Conservation (phyloP, 1,284 basidiomycete genomes). For the Heterobasidion annosum region DNA sequence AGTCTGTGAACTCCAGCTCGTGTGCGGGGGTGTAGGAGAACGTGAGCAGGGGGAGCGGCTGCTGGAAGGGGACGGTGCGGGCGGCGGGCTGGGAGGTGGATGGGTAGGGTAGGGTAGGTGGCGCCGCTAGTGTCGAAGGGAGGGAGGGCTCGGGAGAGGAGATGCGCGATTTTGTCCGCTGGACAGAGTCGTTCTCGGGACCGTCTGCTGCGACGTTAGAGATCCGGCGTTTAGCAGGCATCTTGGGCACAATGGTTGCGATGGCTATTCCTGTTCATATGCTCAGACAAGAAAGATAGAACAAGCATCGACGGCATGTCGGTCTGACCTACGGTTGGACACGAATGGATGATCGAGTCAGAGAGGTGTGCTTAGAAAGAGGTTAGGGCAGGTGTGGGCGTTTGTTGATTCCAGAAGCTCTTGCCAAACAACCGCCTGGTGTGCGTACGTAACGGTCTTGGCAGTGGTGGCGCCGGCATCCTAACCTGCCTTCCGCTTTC, state of each 20-base stretch:
- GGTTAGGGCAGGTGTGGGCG: neutral
- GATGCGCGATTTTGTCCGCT: neutral
- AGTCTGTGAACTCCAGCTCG: constrained; percentile 52
- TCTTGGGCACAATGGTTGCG: neutral
- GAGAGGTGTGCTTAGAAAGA: too few relatives aligned
- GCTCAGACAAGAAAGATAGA: neutral
- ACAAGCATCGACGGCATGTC: too few relatives aligned
- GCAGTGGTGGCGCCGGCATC: too few relatives aligned
- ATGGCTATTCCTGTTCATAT: neutral
- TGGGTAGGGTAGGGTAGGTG: constrained; percentile 15
- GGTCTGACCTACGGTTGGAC: too few relatives aligned
- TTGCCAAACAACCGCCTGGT: constrained; percentile 1
- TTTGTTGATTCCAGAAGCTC: neutral
- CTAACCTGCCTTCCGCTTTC: too few relatives aligned
- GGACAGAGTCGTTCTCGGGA: neutral
- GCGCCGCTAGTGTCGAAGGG: neutral
- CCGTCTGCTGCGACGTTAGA: neutral
- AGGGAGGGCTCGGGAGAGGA: neutral
- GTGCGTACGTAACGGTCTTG: too few relatives aligned
- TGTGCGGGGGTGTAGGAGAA: constrained; percentile 39
- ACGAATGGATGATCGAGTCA: too few relatives aligned
- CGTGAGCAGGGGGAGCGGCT: constrained; percentile 34
- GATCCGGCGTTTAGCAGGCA: neutral
- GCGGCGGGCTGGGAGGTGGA: constrained; percentile 10
- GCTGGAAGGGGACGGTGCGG: constrained; percentile 26